A percentile compares a stretch with the other conserved stretches of the same genome.
These are phyloP conservation scores for Blastomyces percursus DNA, from an alignment of 2,329 filamentous ascomycete genomes.

Conservation along the genomic window DNA sequence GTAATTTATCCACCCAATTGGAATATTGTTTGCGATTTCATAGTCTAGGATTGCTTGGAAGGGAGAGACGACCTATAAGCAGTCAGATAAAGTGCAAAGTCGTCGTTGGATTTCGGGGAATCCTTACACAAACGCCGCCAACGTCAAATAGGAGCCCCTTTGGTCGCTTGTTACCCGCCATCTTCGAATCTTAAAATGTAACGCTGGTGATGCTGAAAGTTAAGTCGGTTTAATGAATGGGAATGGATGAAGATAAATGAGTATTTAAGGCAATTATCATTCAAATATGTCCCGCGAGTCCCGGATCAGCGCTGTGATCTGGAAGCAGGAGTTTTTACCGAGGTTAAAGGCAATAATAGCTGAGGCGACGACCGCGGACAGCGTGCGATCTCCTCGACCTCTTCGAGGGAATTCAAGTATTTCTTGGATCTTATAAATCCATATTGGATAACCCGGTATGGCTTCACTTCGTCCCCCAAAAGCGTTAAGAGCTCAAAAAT, in stretches of 20 bases:
- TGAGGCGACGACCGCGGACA: neutral
- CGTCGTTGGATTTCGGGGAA: neutral
- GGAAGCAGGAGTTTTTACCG: neutral
- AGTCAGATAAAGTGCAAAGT: neutral
- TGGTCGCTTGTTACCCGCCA: constrained; percentile 41
- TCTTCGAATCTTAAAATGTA: constrained; percentile 13
- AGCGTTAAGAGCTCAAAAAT: too few relatives aligned
- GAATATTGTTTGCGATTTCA: constrained; percentile 64
- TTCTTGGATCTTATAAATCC: neutral
- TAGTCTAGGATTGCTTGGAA: constrained; percentile 92
- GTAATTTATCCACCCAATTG: constrained; percentile 82
- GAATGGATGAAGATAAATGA: neutral
- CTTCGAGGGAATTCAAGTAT: neutral
- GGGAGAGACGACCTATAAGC: constrained; percentile 68
- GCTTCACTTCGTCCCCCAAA: neutral
- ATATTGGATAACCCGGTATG: neutral
- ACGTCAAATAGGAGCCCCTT: constrained; percentile 87
- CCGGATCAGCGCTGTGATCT: neutral
- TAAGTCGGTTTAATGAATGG: neutral
- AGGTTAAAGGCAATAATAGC: neutral
- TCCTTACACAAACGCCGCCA: constrained; percentile 86
- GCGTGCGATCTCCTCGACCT: neutral
- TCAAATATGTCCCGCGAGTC: neutral
- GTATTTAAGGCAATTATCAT: neutral
- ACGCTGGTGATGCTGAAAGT: neutral